Percentiles rank a stretch among this genome's conserved stretches.
Conservation (phyloP, 345 rosid genomes). For the Ceriops zippeliana region DNA sequence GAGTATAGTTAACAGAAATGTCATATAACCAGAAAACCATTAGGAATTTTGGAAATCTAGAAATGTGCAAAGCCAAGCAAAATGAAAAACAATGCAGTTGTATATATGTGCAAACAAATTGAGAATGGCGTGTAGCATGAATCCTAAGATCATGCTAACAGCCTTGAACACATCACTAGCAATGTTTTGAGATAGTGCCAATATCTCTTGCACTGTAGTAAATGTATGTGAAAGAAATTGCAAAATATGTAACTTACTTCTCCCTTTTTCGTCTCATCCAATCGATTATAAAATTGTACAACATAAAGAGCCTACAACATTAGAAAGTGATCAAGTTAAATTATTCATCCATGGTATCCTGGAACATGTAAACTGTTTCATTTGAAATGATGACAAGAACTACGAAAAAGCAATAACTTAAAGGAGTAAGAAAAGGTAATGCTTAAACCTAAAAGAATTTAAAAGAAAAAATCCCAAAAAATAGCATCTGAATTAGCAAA, state of each 20-base stretch:
- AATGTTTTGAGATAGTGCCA: neutral
- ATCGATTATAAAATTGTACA: slow-evolving; percentile 64
- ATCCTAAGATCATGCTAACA: too few relatives aligned
- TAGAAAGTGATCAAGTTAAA: neutral
- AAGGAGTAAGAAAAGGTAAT: neutral
- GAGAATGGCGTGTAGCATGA: too few relatives aligned
- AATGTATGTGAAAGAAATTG: neutral
- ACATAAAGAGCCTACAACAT: slow-evolving; percentile 68
- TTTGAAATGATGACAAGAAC: neutral
- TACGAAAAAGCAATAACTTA: neutral
- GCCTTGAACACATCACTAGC: neutral
- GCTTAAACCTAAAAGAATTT: neutral
- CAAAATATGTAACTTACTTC: slow-evolving; percentile 58
- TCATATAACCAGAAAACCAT: neutral
- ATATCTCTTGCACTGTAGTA: neutral
- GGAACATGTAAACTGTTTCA: neutral
- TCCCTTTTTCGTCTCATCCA: slow-evolving; percentile 85
- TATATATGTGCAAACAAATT: too few relatives aligned
- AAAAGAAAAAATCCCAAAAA: neutral
- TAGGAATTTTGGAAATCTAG: neutral
- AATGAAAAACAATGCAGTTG: too few relatives aligned
- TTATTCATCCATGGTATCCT: neutral
- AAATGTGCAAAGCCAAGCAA: neutral
- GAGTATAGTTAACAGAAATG: neutral
- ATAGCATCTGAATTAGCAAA: neutral